Evolutionary conservation across 2,329 filamentous ascomycete species (phyloP).

Genomic region (Rhynchosporium graminicola): DNA sequence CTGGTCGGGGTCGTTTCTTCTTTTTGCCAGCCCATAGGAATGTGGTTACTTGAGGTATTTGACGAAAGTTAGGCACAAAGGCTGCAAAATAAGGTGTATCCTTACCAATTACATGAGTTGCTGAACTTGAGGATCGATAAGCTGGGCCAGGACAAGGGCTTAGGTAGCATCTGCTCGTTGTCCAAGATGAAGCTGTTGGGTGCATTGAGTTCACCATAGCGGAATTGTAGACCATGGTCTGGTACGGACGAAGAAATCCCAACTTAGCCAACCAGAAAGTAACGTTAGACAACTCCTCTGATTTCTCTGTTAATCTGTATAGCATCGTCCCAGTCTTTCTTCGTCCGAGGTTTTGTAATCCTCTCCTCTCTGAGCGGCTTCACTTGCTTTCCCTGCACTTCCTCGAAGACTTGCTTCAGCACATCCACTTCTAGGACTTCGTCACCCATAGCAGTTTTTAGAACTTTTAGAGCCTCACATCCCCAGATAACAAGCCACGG

Average conservation of each 20-base stretch:
- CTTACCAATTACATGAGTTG: too few species aligned
- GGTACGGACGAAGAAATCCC: not conserved
- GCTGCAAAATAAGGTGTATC: too few species aligned
- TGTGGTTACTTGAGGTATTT: too few species aligned
- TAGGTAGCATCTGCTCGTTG: not conserved
- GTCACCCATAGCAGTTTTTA: conserved; percentile 31
- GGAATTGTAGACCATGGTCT: not conserved
- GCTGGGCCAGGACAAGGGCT: too few species aligned
- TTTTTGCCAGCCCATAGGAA: too few species aligned
- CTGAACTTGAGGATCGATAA: too few species aligned
- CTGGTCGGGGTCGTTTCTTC: too few species aligned
- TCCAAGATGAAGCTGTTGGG: not conserved
- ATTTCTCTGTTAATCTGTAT: conserved; percentile 2
- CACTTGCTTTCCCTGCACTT: conserved; percentile 27
- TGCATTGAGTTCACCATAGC: not conserved
- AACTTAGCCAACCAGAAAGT: not conserved
- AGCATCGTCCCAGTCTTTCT: conserved; percentile 45
- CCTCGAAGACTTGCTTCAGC: conserved; percentile 22
- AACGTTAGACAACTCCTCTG: not conserved
- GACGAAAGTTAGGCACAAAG: too few species aligned
- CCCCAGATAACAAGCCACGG: conserved; percentile 44
- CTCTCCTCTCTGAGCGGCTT: conserved; percentile 44
- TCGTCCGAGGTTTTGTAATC: conserved; percentile 43
- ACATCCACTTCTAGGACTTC: conserved; percentile 26
- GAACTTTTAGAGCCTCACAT: conserved; percentile 35